A percentile compares a stretch with the other conserved stretches of the same genome.
Evolutionary conservation across 2,329 filamentous ascomycete species (phyloP).

Genomic region (Neurospora crassa): DNA sequence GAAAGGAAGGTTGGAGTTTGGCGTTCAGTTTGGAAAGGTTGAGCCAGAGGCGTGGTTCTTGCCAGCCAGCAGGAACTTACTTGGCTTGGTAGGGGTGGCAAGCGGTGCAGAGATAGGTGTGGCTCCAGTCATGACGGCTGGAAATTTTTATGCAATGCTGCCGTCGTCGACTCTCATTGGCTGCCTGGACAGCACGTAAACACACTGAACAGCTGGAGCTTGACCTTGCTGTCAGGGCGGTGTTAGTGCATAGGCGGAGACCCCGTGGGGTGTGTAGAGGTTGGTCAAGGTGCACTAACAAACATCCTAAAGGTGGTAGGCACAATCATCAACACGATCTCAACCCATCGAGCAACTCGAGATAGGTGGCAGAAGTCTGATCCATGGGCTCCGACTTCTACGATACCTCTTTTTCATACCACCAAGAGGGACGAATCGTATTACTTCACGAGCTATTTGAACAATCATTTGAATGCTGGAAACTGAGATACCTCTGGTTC

Average conservation of each 20-base stretch:
- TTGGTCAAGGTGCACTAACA: background rate
- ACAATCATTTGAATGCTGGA: background rate
- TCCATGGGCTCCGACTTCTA: background rate
- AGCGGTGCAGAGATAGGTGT: background rate
- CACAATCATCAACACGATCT: background rate
- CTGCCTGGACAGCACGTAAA: background rate
- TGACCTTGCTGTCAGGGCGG: background rate
- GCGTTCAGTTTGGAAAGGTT: background rate
- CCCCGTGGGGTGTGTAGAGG: background rate
- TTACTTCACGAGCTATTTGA: background rate
- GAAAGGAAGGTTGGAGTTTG: background rate
- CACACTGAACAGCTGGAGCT: constrained; percentile 1
- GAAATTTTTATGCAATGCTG: constrained; percentile 15
- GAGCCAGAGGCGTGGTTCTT: constrained; percentile 1
- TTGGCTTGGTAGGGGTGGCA: background rate
- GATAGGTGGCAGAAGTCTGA: background rate
- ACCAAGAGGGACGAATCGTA: background rate
- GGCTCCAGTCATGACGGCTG: constrained; percentile 3
- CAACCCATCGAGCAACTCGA: background rate
- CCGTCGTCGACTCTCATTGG: constrained; percentile 14
- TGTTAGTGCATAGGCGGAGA: background rate
- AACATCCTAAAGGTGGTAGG: background rate
- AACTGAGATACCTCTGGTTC: background rate
- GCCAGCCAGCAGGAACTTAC: constrained; percentile 2
- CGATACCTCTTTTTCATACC: background rate